phyloP scores from a whole-genome alignment of 805 yeast species.

The Pichia californica region DNA sequence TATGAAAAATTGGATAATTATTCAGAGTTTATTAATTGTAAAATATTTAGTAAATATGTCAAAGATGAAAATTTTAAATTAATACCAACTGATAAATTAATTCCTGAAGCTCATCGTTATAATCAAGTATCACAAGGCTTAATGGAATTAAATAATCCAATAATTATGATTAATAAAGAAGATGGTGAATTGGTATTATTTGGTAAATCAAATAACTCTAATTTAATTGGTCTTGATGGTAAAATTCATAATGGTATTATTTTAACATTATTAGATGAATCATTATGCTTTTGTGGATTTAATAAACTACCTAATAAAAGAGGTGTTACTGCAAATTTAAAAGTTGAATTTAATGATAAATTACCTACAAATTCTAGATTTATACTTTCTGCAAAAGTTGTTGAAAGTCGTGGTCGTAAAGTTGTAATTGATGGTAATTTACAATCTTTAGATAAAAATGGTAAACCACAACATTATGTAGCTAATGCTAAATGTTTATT shows the following conservation, averaged over 20 bases:
- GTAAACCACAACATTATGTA: conserved; percentile 8
- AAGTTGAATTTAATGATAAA: conserved; percentile 53
- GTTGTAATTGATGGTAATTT: conserved; percentile 63
- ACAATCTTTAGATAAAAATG: conserved; percentile 2
- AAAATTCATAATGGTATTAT: conserved; percentile 77
- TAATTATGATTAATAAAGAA: conserved; percentile 47
- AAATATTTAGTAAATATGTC: conserved; percentile 22
- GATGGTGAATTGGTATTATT: conserved; percentile 55
- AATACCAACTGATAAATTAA: conserved; percentile 34
- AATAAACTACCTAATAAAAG: conserved; percentile 67
- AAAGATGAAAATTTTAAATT: conserved; percentile 22
- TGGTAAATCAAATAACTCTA: conserved; percentile 58
- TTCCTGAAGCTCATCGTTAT: conserved; percentile 53
- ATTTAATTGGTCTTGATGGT: conserved; percentile 61
- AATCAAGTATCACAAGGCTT: conserved; percentile 71
- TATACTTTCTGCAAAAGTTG: conserved; percentile 60
- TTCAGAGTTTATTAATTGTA: conserved; percentile 5
- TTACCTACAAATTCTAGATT: conserved; percentile 61
- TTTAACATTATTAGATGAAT: conserved; percentile 77
- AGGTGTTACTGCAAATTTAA: conserved; percentile 84
- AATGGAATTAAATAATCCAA: conserved; percentile 64
- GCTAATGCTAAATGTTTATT: conserved; percentile 66
- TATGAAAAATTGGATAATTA: background rate
- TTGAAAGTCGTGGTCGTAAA: conserved; percentile 68
- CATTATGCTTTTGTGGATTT: conserved; percentile 80